Conservation (phyloP, 108 stramenopile genomes). For the Nannochloropsis gaditana region DNA sequence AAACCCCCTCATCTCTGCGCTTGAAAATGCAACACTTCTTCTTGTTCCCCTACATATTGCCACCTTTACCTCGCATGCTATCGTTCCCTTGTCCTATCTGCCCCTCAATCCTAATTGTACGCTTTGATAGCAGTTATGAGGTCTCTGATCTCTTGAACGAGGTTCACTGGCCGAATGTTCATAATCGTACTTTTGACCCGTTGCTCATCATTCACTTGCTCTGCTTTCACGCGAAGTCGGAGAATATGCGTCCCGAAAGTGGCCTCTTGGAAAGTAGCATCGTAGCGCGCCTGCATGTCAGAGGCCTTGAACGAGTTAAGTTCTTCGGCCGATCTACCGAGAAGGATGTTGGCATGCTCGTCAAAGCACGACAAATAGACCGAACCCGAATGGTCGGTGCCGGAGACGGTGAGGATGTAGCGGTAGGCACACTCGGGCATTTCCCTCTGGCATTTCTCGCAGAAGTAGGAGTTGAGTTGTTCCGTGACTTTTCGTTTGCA, state of each 20-base stretch:
- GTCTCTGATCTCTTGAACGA: conserved; percentile 65
- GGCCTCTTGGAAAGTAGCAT: conserved; percentile 57
- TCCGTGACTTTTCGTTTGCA: conserved; percentile 53
- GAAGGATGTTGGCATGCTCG: conserved; percentile 72
- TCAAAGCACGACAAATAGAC: conserved; percentile 83
- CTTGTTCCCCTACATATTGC: too few species aligned
- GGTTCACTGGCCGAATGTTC: conserved; percentile 69
- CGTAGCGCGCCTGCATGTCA: conserved; percentile 22
- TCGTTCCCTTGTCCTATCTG: too few species aligned
- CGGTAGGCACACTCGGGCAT: conserved; percentile 65
- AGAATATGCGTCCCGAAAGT: conserved; percentile 73
- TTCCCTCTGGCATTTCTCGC: conserved; percentile 45
- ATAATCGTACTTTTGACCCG: conserved; percentile 71
- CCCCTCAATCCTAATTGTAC: conserved; percentile 31
- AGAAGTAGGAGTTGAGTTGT: not conserved
- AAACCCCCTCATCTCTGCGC: too few species aligned
- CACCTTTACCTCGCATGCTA: too few species aligned
- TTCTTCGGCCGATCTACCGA: conserved; percentile 71
- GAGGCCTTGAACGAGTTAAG: conserved; percentile 54
- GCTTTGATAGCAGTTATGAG: conserved; percentile 67
- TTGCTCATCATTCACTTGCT: conserved; percentile 77
- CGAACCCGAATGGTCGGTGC: conserved; percentile 63
- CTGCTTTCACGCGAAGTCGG: conserved; percentile 82
- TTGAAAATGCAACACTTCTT: too few species aligned
- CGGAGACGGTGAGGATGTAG: conserved; percentile 73